phyloP scores from a whole-genome alignment of 192 early-diverging fungal species.

The Radiomyces spectabilis region DNA sequence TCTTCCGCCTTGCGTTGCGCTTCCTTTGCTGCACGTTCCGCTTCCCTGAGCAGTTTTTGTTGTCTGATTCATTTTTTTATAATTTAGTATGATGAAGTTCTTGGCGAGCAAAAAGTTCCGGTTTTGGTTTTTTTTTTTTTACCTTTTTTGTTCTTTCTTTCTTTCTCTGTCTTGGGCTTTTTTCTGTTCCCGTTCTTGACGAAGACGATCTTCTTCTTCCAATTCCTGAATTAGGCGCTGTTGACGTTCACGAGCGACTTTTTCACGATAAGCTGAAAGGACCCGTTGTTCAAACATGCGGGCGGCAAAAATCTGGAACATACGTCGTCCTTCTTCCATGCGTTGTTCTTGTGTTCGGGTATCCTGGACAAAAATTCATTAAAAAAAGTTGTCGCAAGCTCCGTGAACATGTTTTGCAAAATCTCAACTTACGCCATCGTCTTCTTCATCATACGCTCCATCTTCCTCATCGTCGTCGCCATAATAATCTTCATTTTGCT shows the following conservation, averaged over 20 bases:
- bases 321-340: slow-evolving; percentile 86
- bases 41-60: slow-evolving; percentile 25
- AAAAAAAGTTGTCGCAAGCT: background rate
- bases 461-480: slow-evolving; percentile 42
- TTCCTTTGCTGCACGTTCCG: slow-evolving; percentile 55
- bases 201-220: slow-evolving; percentile 73
- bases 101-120: no score
- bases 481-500: slow-evolving; percentile 30
- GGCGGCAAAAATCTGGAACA: slow-evolving; percentile 95
- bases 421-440: slow-evolving; percentile 47
- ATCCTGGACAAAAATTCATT: slow-evolving; percentile 39
- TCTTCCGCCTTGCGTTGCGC: slow-evolving; percentile 50
- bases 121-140: no score
- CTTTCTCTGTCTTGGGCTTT: slow-evolving; percentile 60
- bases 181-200: slow-evolving; percentile 46
- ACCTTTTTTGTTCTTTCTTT: slow-evolving; percentile 75
- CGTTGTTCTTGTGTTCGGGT: slow-evolving; percentile 75
- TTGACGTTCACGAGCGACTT: slow-evolving; percentile 85
- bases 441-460: slow-evolving; percentile 59
- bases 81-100: background rate
- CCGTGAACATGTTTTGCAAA: background rate
- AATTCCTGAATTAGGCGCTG: slow-evolving; percentile 80
- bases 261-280: slow-evolving; percentile 87
- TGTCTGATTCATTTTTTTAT: background rate
- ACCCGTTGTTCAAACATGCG: slow-evolving; percentile 97